Base-by-base conservation (phyloP, 305 asterid genomes). In the Salvia sclarea region DNA sequence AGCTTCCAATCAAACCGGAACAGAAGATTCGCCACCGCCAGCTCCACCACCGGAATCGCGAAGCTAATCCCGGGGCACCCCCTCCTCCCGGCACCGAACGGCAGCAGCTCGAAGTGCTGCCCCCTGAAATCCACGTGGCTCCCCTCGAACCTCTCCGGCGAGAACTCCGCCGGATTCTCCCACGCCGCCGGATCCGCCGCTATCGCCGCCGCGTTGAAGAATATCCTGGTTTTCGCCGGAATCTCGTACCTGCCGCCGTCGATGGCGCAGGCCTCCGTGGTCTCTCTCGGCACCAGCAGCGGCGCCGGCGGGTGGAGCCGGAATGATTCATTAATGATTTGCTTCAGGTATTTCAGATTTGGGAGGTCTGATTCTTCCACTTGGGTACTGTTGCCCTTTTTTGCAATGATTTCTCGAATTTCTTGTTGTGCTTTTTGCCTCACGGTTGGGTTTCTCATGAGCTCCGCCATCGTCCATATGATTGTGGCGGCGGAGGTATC, bases 381-480 rank as follows among this genome's bases (percentile, higher is more conserved):
- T 59, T 10, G 63, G 30, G 28, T 5, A 28, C 71, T 75, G n/a
- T n/a, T n/a, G n/a, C 16, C 40, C 76, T 37, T 52, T 45, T n/a
- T n/a, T n/a, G n/a, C n/a, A n/a, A 44, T 35, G 6, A 70, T n/a
- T 18, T 47, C 41, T 17, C 86, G 60, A 0, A 81, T 69, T 61
- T 85, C 83, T 41, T 74, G 49, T 13, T 85, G 84, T 2, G 80
- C 68, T 69, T 78, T 83, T 9, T 33, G 17, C 77, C 41, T 77
- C 2, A 65, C 48, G 1, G 0, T 16, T 0, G 90, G 90, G 6
- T 85, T 75, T 47, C 81, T 72, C 5, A 84, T 28, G 4, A 88
- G 84, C 67, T 85, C 90, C 8, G 92, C 24, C 92, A 84, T 83
- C 13, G 81, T 76, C 95, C 95, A 87, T 30, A 72, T 78, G 1